Evolutionary conservation across 352 stramenopile species (phyloP).

Genomic region (Phytophthora constricta): DNA sequence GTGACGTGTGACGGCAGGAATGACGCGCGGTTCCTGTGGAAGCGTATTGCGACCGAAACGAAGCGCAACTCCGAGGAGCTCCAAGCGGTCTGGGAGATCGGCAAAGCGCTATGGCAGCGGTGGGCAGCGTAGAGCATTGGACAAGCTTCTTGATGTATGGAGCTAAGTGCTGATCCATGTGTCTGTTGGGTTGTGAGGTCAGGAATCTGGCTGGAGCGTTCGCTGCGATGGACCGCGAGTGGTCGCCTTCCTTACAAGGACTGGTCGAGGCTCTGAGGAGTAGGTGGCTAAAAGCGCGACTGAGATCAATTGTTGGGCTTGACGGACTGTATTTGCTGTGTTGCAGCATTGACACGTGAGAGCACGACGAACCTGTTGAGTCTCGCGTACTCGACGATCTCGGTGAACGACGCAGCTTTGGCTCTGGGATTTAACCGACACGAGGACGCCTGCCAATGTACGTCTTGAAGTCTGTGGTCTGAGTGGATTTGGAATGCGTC

Average conservation of each 20-base stretch:
- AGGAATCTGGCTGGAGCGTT: slow-evolving; percentile 64
- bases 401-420: slow-evolving; percentile 45
- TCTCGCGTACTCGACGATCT: slow-evolving; percentile 68
- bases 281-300: slow-evolving; percentile 25
- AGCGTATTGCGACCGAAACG: slow-evolving; percentile 52
- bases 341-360: slow-evolving; percentile 59
- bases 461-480: slow-evolving; percentile 8
- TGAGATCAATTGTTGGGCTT: not conserved
- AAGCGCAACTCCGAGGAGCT: slow-evolving; percentile 57
- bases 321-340: not conserved
- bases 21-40: slow-evolving; percentile 80
- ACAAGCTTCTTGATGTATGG: no score
- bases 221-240: slow-evolving; percentile 59
- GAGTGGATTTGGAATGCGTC: not conserved
- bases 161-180: not conserved
- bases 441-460: slow-evolving; percentile 55
- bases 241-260: slow-evolving; percentile 44
- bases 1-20: slow-evolving; percentile 36
- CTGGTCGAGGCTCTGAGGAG: slow-evolving; percentile 57
- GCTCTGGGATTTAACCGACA: slow-evolving; percentile 61
- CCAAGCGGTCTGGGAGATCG: slow-evolving; percentile 61
- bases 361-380: slow-evolving; percentile 59
- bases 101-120: slow-evolving; percentile 72
- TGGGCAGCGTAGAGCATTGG: no score
- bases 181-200: not conserved